phyloP scores from a whole-genome alignment of 768 basidiomycete species.

The Paxillus ammoniavirescens region DNA sequence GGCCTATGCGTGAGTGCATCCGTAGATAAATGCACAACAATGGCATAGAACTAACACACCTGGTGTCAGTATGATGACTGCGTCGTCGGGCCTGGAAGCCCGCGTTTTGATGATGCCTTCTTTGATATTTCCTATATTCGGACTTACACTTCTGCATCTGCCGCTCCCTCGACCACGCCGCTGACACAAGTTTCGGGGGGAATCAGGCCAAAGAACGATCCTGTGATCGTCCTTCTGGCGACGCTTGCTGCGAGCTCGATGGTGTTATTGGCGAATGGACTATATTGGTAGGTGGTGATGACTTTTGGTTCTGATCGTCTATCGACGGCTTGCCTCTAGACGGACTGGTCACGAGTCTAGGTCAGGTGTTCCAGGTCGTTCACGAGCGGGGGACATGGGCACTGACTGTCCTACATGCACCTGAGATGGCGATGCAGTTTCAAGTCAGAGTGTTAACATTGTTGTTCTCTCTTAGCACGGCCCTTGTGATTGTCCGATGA shows the following conservation, averaged over 20 bases:
- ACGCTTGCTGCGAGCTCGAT: neutral
- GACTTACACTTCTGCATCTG: constrained; percentile 43
- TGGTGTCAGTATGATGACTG: constrained; percentile 46
- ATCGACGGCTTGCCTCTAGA: no score
- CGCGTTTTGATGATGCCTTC: constrained; percentile 57
- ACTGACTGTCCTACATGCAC: no score
- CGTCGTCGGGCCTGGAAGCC: constrained; percentile 53
- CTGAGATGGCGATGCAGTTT: no score
- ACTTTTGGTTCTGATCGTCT: no score
- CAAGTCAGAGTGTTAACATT: no score
- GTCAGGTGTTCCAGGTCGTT: no score
- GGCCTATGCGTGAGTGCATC: constrained; percentile 40
- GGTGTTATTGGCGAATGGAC: neutral
- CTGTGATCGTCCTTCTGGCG: neutral
- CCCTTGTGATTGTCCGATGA: no score
- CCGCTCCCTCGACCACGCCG: constrained; percentile 2
- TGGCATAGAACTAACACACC: neutral
- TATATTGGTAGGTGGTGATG: no score
- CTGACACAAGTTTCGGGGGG: neutral
- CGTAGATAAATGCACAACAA: neutral
- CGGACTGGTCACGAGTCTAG: no score
- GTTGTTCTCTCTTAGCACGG: no score
- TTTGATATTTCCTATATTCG: constrained; percentile 70
- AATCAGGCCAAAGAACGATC: neutral
- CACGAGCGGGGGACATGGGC: no score